Conservation (phyloP, 2,329 filamentous ascomycete species). For the Aspergillus pseudoterreus region DNA sequence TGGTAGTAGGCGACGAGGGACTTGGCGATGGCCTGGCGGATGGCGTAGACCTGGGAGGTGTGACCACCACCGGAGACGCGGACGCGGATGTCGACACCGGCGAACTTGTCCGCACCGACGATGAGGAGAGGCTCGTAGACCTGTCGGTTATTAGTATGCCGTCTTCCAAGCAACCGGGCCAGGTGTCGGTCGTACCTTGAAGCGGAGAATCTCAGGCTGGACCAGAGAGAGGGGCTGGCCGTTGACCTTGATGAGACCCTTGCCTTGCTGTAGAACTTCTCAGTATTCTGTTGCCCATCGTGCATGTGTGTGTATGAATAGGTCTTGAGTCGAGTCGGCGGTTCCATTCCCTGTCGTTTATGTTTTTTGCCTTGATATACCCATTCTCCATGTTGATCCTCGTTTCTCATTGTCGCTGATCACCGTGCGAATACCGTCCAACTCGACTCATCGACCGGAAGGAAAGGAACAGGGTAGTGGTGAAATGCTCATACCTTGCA, state of each 20-base stretch:
- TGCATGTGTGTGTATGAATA: not conserved
- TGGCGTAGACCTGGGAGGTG: constrained; percentile 95
- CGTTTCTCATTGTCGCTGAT: too few species aligned
- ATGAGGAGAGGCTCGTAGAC: constrained; percentile 99
- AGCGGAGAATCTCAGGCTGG: constrained; percentile 94
- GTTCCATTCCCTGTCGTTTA: constrained; percentile 6
- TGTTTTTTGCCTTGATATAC: not conserved
- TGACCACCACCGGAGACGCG: constrained; percentile 96
- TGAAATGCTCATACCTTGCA: constrained; percentile 66
- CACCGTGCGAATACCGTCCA: too few species aligned
- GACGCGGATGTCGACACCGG: constrained; percentile 94
- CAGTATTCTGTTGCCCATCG: constrained; percentile 17
- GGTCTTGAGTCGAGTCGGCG: not conserved
- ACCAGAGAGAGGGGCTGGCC: constrained; percentile 91
- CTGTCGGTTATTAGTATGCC: constrained; percentile 37
- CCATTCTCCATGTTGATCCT: not conserved
- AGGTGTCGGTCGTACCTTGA: constrained; percentile 65
- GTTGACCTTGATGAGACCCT: constrained; percentile 98
- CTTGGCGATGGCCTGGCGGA: constrained; percentile 99
- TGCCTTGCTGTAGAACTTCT: constrained; percentile 57
- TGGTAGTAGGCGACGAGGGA: constrained; percentile 98
- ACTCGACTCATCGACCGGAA: not conserved
- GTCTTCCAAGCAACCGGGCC: not conserved
- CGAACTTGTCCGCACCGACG: constrained; percentile 95
- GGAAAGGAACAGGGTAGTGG: constrained; percentile 7